Evolutionary conservation across 176 grass and related monocot genomes (phyloP).

Genomic region (Carex myosuroides): DNA sequence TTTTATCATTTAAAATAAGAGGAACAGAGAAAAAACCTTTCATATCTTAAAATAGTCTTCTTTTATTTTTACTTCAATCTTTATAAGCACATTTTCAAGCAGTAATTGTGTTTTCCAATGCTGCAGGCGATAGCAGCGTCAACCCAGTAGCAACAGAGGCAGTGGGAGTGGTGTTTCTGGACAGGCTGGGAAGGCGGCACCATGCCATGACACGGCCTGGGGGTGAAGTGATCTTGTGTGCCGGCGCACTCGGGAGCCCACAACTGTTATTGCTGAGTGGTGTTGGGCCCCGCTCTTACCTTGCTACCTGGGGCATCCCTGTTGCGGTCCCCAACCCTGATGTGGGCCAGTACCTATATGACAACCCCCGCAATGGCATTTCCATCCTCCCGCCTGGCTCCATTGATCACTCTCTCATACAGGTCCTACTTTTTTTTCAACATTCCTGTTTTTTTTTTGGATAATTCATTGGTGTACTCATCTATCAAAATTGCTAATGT

Average conservation of each 20-base stretch:
- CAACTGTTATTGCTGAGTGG: constrained; percentile 73
- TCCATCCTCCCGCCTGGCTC: constrained; percentile 61
- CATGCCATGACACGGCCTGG: constrained; percentile 50
- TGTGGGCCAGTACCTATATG: constrained; percentile 60
- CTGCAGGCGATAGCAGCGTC: constrained; percentile 12
- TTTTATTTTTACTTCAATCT: not conserved
- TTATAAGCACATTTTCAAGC: not conserved
- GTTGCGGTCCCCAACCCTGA: constrained; percentile 41
- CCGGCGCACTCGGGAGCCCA: constrained; percentile 66
- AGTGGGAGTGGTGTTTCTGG: constrained; percentile 56
- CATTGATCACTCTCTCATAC: constrained; percentile 76
- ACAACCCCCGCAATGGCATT: constrained; percentile 87
- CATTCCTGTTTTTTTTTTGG: not conserved
- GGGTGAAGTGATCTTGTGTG: constrained; percentile 76
- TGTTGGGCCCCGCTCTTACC: constrained; percentile 53
- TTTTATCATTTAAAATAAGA: not conserved
- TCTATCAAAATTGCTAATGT: not conserved
- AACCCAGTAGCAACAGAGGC: constrained; percentile 31
- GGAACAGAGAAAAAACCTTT: not conserved
- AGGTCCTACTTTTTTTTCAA: not conserved
- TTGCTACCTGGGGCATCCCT: constrained; percentile 52
- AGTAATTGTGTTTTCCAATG: constrained; percentile 14
- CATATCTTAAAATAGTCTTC: not conserved
- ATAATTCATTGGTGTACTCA: not conserved
- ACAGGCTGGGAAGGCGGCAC: constrained; percentile 51